Evolutionary conservation across 345 rosid genomes (phyloP).

Genomic region (Cochlearia excelsa): DNA sequence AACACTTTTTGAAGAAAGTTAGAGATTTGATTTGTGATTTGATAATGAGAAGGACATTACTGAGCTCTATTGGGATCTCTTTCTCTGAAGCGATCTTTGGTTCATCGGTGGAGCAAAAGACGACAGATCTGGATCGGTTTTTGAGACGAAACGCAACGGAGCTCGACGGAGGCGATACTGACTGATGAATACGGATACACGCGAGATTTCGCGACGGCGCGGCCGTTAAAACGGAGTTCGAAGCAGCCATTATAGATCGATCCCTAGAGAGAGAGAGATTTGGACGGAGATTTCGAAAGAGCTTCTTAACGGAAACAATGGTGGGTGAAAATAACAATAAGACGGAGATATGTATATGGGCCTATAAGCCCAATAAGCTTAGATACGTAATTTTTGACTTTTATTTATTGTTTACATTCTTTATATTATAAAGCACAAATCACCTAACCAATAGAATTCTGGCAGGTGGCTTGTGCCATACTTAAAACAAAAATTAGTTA

Average conservation of each 20-base stretch:
- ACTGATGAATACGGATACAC: constrained; percentile 11
- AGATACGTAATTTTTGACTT: too few relatives aligned
- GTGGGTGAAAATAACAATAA: not conserved
- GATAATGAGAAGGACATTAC: constrained; percentile 17
- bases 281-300: constrained; percentile 24
- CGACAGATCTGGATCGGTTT: constrained; percentile 28
- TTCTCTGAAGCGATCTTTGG: constrained; percentile 18
- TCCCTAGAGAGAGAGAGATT: constrained; percentile 5
- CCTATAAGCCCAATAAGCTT: too few relatives aligned
- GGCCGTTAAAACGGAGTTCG: constrained; percentile 31
- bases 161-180: constrained; percentile 19
- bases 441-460: too few relatives aligned
- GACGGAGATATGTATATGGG: too few relatives aligned
- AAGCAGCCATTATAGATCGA: constrained; percentile 36
- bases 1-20: not conserved
- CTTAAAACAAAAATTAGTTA: too few relatives aligned
- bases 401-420: too few relatives aligned
- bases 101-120: constrained; percentile 31
- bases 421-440: too few relatives aligned
- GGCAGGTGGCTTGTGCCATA: too few relatives aligned
- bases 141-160: constrained; percentile 30
- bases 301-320: constrained; percentile 36
- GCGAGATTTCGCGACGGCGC: constrained; percentile 17
- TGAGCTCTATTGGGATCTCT: constrained; percentile 38
- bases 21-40: not conserved